Evolutionary conservation across 345 rosid species (phyloP).

Genomic region (Mercurialis annua): DNA sequence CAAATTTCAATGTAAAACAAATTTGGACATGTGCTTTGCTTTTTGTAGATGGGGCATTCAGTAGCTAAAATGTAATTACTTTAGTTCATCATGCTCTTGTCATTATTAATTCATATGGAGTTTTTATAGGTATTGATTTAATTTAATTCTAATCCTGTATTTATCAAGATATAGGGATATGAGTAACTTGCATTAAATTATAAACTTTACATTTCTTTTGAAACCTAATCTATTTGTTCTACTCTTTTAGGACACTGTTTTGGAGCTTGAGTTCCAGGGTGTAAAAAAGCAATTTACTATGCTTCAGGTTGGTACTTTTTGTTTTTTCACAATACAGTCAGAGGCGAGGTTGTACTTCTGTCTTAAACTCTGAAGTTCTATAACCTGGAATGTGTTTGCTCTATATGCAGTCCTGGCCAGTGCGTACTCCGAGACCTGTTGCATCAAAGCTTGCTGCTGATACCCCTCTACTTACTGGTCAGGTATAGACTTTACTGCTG

Average conservation of each 20-base stretch:
- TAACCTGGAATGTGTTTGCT: slow-evolving; percentile 12
- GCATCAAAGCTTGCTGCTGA: slow-evolving; percentile 99
- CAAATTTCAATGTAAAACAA: neutral
- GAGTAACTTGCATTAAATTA: neutral
- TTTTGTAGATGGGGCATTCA: neutral
- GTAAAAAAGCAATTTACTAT: slow-evolving; percentile 84
- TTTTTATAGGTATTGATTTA: neutral
- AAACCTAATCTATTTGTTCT: slow-evolving; percentile 7
- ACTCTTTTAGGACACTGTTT: slow-evolving; percentile 71
- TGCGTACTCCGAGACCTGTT: slow-evolving; percentile 98
- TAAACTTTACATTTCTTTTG: neutral
- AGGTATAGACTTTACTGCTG: slow-evolving; percentile 43
- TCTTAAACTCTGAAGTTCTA: neutral
- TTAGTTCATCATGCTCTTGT: neutral
- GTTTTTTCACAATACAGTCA: neutral
- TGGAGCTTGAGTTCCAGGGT: slow-evolving; percentile 99
- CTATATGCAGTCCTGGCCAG: slow-evolving; percentile 91
- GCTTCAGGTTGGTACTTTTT: slow-evolving; percentile 77
- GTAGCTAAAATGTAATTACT: neutral
- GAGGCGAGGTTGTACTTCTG: neutral
- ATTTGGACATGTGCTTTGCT: neutral
- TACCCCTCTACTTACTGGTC: slow-evolving; percentile 95
- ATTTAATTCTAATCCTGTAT: neutral
- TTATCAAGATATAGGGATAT: neutral
- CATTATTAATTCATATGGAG: neutral